phyloP scores from a whole-genome alignment of 768 basidiomycete genomes.

The Boletus rubropictus region DNA sequence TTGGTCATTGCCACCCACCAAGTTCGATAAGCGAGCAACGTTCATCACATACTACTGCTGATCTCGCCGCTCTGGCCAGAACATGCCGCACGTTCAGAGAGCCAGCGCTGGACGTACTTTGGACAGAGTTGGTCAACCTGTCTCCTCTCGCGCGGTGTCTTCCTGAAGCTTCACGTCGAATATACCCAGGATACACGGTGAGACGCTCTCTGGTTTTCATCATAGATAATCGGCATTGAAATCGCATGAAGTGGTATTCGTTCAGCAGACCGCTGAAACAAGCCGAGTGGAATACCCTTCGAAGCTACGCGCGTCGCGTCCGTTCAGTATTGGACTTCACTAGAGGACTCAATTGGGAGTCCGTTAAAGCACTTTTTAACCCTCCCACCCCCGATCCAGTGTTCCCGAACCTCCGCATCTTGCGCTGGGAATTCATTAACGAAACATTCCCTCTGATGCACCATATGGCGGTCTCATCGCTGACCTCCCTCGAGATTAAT shows the following conservation, averaged over 20 bases:
- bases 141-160: slow-evolving; percentile 5
- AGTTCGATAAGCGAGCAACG: neutral
- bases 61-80: slow-evolving; percentile 2
- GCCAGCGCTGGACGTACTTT: slow-evolving; percentile 4
- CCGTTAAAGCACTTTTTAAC: slow-evolving; percentile 13
- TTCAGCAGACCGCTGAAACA: slow-evolving; percentile 10
- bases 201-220: neutral
- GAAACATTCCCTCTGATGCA: slow-evolving; percentile 14
- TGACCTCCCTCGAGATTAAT: slow-evolving; percentile 19
- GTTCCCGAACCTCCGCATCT: slow-evolving; percentile 17
- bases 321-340: slow-evolving; percentile 13
- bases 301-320: slow-evolving; percentile 9
- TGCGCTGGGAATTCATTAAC: slow-evolving; percentile 18
- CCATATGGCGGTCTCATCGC: slow-evolving; percentile 10
- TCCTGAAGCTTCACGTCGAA: slow-evolving; percentile 6
- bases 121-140: slow-evolving; percentile 3
- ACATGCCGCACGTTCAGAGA: slow-evolving; percentile 8
- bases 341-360: slow-evolving; percentile 15
- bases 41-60: neutral
- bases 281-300: slow-evolving; percentile 11
- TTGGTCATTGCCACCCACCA: neutral
- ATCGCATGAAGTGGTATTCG: slow-evolving; percentile 9
- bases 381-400: slow-evolving; percentile 13
- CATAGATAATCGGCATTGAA: neutral
- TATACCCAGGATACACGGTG: slow-evolving; percentile 11